Base-by-base conservation (phyloP, 148 eudicot genomes). In the Rhododendron mucronatum region DNA sequence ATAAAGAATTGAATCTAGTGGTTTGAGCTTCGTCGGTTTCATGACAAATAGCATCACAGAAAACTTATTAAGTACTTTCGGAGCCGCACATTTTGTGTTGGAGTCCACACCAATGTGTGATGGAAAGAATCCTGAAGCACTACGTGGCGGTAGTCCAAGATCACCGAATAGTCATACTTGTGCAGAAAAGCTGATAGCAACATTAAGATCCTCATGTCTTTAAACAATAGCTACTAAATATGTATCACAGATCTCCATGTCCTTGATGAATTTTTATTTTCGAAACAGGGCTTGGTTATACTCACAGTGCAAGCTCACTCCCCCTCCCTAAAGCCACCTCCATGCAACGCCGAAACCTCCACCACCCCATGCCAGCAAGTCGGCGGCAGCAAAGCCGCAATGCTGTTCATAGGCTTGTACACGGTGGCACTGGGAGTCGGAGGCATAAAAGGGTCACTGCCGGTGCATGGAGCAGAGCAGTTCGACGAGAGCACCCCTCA, bases 401-500 rank as follows among this genome's bases (percentile, higher is more conserved):
- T 95, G 98, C 84, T 96, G 20, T 94, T 88, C 88, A 75, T 91
- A 33, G 99, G 99, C 37, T 94, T 96, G 10, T 96, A 96, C 85
- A 82, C 92, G 18, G 93, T 89, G 86, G 99, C 99, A 0, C 88
- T 90, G 0, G 99, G 99, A 8, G 93, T 94, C 1, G 99, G 99
- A 18, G 99, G 98, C 77, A 95, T 96, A 30, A 96, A 96, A 83
- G 99, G 99, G 8, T 92, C 99, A 0, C 84, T 96, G 18, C 96
- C 99, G 8, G 80, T 93, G 0, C 99, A 96, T 65, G 99, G 99
- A 0, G 99, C 99, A 1, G 98, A 96, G 85, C 99, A 96, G 59
- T 94, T 96, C 65, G 99, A 96, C 26, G 96, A 94, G 86, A 86
- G 86, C 63, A 93, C 91, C 3, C 90, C 91, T 1, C 59, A 84